Evolutionary conservation across 2,329 filamentous ascomycete species (phyloP), one percentile per base, ranked within the genome.

Genomic region (Dryadomyces sulphureus): DNA sequence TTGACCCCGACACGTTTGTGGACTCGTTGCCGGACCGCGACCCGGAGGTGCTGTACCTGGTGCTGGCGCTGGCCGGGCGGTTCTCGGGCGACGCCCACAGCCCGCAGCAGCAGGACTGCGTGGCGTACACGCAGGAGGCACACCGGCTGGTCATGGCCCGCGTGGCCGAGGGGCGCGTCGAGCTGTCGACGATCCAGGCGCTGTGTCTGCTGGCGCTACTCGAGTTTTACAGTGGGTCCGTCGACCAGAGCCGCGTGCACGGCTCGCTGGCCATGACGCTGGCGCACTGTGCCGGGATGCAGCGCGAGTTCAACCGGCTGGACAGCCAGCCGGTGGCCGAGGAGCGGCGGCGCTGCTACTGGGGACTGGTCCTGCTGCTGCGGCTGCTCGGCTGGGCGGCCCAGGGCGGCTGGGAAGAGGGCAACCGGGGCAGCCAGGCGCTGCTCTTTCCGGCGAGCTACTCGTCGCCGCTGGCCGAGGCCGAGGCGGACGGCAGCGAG

Each of bases 121-220:
- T 7, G 9, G 14, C 7, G 4, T 41, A 45, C 20, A 21, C 16
- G 7, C 36, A 24, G 21, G 38, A 27, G 12, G 44, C 44, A 2
- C 44, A 41, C n/a, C 38, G 44, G 16, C 27, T 45, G 36, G 38
- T 27, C 27, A 45, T 45, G 38, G 38, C 9, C 2, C 44, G 44
- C 3, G 44, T 45, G 19, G 17, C 38, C 17, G 44, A 45, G 24
- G 25, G 44, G 9, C 44, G 44, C 3, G 44, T 45, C 8, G 44
- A 45, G 38, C 27, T 45, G 44, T 45, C 44, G 44, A 45, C 44
- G 24, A 45, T 45, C 38, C 44, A 45, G 27, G 35, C 44, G 38
- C 20, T 45, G 12, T 45, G 44, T 20, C 44, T 45, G 38, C 38
- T 45, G 25, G 22, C 44, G 19, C 17, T 45, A 20, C 20, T 35